These are phyloP conservation scores for Fomitopsis pinicola DNA, from an alignment of 1,284 basidiomycete species.

Conservation along the genomic window DNA sequence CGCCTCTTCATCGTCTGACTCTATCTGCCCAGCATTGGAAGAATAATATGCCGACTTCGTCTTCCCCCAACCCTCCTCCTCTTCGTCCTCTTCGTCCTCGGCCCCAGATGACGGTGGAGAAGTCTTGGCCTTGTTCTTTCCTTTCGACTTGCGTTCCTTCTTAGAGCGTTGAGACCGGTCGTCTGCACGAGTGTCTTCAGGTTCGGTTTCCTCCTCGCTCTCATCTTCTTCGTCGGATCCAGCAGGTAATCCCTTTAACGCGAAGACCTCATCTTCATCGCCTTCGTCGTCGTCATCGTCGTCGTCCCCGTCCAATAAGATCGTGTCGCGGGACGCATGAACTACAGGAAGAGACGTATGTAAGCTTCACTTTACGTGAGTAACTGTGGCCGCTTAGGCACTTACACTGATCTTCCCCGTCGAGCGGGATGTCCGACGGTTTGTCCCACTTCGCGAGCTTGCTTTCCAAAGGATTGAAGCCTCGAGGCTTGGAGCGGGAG, in stretches of 20 bases:
- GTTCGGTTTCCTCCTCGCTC: constrained; percentile 33
- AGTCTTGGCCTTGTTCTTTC: constrained; percentile 26
- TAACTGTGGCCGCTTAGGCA: constrained; percentile 5
- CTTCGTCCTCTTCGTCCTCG: constrained; percentile 47
- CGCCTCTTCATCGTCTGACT: constrained; percentile 84
- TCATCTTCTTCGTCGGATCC: constrained; percentile 44
- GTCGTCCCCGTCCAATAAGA: constrained; percentile 63
- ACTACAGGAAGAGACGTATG: constrained; percentile 36
- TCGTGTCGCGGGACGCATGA: constrained; percentile 70
- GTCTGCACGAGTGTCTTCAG: constrained; percentile 39
- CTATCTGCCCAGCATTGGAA: constrained; percentile 74
- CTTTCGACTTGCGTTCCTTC: constrained; percentile 33
- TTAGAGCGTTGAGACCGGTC: constrained; percentile 27
- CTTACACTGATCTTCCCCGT: constrained; percentile 75
- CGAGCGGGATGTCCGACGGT: constrained; percentile 60
- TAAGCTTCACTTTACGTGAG: not conserved
- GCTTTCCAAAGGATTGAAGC: constrained; percentile 44
- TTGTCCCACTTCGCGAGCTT: constrained; percentile 63
- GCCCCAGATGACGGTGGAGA: constrained; percentile 21
- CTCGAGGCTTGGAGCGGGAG: constrained; percentile 35
- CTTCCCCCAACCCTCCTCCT: constrained; percentile 75
- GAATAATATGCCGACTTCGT: constrained; percentile 80
- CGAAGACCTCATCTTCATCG: constrained; percentile 75
- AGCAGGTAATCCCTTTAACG: constrained; percentile 44
- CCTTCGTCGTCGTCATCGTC: constrained; percentile 34